Evolutionary conservation across 768 basidiomycete genomes (phyloP), one percentile per base, ranked within the genome.

Genomic region (Mrakia hoshinonis): DNA sequence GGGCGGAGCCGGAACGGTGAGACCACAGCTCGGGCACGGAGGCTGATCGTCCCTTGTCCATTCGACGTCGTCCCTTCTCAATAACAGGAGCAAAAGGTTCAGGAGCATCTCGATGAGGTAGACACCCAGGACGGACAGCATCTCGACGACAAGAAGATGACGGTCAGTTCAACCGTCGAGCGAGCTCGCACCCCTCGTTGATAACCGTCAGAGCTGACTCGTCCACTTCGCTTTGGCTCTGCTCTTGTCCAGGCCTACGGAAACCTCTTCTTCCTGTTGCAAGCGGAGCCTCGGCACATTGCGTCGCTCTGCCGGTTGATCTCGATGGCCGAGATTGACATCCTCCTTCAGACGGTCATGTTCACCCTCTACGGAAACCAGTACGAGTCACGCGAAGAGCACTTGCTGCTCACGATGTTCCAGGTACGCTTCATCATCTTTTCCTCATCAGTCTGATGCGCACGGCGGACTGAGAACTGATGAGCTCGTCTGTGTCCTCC

Each of bases 321-420:
- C 81, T 92, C 89, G 74, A 82, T 99, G 48, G 87, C 90, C 60
- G 96, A 99, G 82, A 98, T 99, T 77, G 96, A 99, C 80, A 98
- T 96, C 58, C 89, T 99, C 72, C 87, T 99, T 34, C 96, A 99
- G 80, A 99, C 96, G 2, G 96, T 99, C 80, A 99, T 99, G 96
- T 99, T 99, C 82, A 98, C 96, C 22, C 86, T 99, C 36, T 99
- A 98, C 79, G 96, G 96, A 74, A 95, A 99, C 83, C 95, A 98
- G 82, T 95, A 98, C 82, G 93, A 97, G 82, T 91, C 90, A 78
- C 84, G 95, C 76, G 96, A 99, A 82, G 96, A 99, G 81, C 96
- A 99, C 80, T 82, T 99, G 51, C 87, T 99, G 74, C 84, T 99
- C 74, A 98, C 96, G 66, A 99, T 99, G 96, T 99, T 99, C 82